These are phyloP conservation scores for Xylariaceae sp. DNA, from an alignment of 2,329 filamentous ascomycete genomes.

Conservation along the genomic window DNA sequence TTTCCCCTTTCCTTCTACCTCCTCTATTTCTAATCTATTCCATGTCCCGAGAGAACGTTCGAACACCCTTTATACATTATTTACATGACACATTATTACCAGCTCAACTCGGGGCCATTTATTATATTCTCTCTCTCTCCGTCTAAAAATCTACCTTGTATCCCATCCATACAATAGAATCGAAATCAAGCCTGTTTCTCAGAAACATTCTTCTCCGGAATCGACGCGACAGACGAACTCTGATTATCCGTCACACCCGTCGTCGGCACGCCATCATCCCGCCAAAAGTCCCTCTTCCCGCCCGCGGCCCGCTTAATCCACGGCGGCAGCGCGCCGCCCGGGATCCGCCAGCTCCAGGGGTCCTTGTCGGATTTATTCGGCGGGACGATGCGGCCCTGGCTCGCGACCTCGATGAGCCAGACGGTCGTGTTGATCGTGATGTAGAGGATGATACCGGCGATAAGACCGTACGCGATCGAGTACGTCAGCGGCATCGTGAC, in stretches of 20 bases:
- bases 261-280: conserved; percentile 30
- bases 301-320: conserved; percentile 61
- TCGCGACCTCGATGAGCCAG: conserved; percentile 61
- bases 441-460: conserved; percentile 73
- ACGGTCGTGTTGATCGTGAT: conserved; percentile 67
- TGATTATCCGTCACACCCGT: neutral
- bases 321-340: conserved; percentile 67
- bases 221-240: too few species aligned
- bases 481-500: conserved; percentile 87
- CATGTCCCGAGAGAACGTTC: too few species aligned
- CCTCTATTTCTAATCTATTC: too few species aligned
- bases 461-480: conserved; percentile 80
- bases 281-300: conserved; percentile 74
- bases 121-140: too few species aligned
- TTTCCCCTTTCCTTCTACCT: too few species aligned
- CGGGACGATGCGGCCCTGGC: conserved; percentile 65
- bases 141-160: too few species aligned
- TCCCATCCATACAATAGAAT: too few species aligned
- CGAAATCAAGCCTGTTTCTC: too few species aligned
- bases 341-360: conserved; percentile 71
- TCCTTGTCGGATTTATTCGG: conserved; percentile 72
- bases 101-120: too few species aligned
- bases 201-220: too few species aligned
- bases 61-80: too few species aligned
- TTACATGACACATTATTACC: too few species aligned